A percentile compares a stretch with the other conserved stretches of the same genome.
phyloP scores from a whole-genome alignment of 225 moss, liverwort and hornwort species.

The Rhytidiadelphus loreus region DNA sequence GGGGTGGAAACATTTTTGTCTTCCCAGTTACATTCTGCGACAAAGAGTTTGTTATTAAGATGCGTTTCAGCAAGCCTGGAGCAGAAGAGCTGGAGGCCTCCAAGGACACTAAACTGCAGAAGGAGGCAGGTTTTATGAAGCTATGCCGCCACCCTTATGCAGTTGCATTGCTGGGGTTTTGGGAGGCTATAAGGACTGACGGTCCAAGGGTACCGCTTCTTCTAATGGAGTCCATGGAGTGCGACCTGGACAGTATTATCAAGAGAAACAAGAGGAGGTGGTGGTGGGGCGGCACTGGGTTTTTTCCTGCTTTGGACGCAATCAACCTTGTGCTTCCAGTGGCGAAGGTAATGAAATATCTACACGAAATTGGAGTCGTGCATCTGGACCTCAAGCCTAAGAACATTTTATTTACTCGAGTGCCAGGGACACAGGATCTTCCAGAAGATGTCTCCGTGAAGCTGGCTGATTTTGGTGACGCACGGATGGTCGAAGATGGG shows the following conservation, averaged over 20 bases:
- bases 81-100: background rate
- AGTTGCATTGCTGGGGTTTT: background rate
- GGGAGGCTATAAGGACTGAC: background rate
- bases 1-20: fast-evolving
- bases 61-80: background rate
- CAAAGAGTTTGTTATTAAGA: background rate
- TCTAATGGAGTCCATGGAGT: background rate
- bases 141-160: background rate
- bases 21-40: background rate
- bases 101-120: background rate
- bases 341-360: background rate
- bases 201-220: background rate
- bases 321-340: background rate
- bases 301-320: background rate
- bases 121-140: background rate
- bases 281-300: background rate
- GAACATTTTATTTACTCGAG: background rate
- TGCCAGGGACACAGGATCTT: background rate
- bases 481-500: background rate
- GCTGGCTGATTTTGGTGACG: background rate
- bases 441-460: background rate
- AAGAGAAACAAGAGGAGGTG: background rate
- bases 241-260: background rate
- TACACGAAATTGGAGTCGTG: background rate
- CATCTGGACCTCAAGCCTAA: background rate